Base-by-base conservation (phyloP, 2,329 filamentous ascomycete species). In the Huntiella savannae region DNA sequence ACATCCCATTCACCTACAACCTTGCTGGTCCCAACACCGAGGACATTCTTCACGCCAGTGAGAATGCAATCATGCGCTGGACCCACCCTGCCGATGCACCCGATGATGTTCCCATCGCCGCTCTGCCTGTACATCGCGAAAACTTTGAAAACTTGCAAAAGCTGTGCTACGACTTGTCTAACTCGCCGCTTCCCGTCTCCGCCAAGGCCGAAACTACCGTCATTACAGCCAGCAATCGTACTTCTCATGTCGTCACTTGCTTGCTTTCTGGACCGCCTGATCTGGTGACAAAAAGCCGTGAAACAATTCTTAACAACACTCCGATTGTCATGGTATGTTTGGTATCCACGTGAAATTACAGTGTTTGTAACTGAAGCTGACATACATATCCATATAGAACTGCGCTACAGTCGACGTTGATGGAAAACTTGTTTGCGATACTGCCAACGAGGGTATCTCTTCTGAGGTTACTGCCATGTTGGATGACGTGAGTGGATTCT, bases 391-490 rank as follows among this genome's bases (percentile, higher is more conserved):
- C 19, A n/a, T 32, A 17, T 64, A 95, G 88, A 82, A 84, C 55
- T 94, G 86, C 63, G 85, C 87, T 40, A 86, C 79, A 47, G 84
- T 98, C 57, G 91, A 96, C 59, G 81, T 98, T 55, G 86, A 94
- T 59, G 85, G 85, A 56, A 79, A 85, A 55, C 73, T 95, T 54
- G 84, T 96, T 57, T 82, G 87, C 59, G 86, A 93, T 56, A 59
- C 71, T 39, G 65, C 64, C 46, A 69, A 70, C 53, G 75, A 77
- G 44, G 75, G 79, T 39, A 70, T 94, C 50, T 77, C 84, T 58
- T 71, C 77, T 52, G 73, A 76, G 41, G 82, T 95, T 22, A 75
- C 87, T 44, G 77, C 85, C 52, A 84, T 88, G 55, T 73, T 98
- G 54, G 85, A 96, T 61, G 78, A 80, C 52, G 80, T 94, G 57